Percentiles rank a stretch among this genome's conserved stretches.
These are phyloP conservation scores for Aschersonia sp. DNA, from an alignment of 2,329 filamentous ascomycete species.

Conservation along the genomic window DNA sequence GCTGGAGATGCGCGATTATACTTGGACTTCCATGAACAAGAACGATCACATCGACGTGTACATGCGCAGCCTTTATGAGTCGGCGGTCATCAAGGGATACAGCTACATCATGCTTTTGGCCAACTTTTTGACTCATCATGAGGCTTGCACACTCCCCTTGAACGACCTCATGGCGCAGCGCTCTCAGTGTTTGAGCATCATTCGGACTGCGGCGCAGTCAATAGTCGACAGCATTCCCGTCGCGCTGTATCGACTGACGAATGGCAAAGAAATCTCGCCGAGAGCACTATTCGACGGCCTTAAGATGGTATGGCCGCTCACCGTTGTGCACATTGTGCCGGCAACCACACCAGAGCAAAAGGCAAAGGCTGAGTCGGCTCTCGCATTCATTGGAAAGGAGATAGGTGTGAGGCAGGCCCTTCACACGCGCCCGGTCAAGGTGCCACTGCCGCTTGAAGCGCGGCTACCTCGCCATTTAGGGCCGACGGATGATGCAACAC, in stretches of 20 bases:
- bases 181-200: conserved; percentile 10
- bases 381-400: conserved; percentile 19
- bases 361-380: conserved; percentile 10
- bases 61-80: conserved; percentile 17
- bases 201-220: conserved; percentile 12
- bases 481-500: not conserved
- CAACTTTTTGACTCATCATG: conserved; percentile 21
- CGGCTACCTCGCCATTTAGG: conserved; percentile 6
- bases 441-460: conserved; percentile 13
- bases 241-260: conserved; percentile 11
- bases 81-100: conserved; percentile 20
- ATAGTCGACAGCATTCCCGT: conserved; percentile 14
- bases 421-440: conserved; percentile 7
- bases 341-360: conserved; percentile 15
- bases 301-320: conserved; percentile 23
- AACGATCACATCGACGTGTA: conserved; percentile 12
- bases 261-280: conserved; percentile 14
- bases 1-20: conserved; percentile 7
- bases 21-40: conserved; percentile 3
- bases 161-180: conserved; percentile 14
- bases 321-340: conserved; percentile 14
- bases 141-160: conserved; percentile 9
- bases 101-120: conserved; percentile 16
- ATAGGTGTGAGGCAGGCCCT: conserved; percentile 22
- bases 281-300: conserved; percentile 20